Conservation (phyloP, 805 yeast species). For the Metschnikowia amazonensis region DNA sequence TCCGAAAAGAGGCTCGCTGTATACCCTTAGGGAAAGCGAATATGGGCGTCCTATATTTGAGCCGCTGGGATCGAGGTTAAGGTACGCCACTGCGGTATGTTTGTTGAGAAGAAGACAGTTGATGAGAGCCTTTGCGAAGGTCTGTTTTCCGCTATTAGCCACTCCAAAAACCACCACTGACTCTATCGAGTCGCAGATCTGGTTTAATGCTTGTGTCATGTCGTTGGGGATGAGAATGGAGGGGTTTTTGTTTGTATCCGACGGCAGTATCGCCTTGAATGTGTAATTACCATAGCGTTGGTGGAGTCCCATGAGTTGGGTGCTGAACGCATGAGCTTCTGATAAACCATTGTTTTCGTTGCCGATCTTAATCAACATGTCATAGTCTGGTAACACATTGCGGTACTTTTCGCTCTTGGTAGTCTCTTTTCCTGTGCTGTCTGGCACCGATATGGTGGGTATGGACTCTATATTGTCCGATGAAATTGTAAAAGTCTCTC, state of each 20-base stretch:
- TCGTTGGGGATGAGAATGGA: slow-evolving; percentile 7
- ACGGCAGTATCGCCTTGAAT: slow-evolving; percentile 9
- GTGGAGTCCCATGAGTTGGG: slow-evolving; percentile 43
- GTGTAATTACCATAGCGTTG: slow-evolving; percentile 7
- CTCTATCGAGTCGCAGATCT: slow-evolving; percentile 15
- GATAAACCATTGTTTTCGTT: slow-evolving; percentile 44
- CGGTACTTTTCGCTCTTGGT: slow-evolving; percentile 16
- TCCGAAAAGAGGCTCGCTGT: slow-evolving; percentile 26
- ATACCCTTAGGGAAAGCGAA: slow-evolving; percentile 52
- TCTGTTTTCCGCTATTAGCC: slow-evolving; percentile 81
- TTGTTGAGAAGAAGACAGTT: slow-evolving; percentile 42
- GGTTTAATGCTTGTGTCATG: slow-evolving; percentile 6
- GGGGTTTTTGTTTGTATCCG: neutral
- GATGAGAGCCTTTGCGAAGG: slow-evolving; percentile 52
- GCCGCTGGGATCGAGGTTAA: slow-evolving; percentile 90
- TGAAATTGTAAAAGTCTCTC: slow-evolving; percentile 23
- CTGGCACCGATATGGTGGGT: slow-evolving; percentile 46
- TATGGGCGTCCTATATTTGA: slow-evolving; percentile 75
- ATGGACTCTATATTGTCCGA: slow-evolving; percentile 33
- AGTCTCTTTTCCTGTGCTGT: slow-evolving; percentile 22
- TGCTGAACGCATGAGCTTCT: slow-evolving; percentile 37
- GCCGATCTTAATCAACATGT: slow-evolving; percentile 39
- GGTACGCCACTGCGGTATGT: slow-evolving; percentile 37
- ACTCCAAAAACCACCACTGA: slow-evolving; percentile 51
- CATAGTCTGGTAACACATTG: slow-evolving; percentile 33